Conservation (phyloP, 768 basidiomycete species). For the Piloderma croceum region DNA sequence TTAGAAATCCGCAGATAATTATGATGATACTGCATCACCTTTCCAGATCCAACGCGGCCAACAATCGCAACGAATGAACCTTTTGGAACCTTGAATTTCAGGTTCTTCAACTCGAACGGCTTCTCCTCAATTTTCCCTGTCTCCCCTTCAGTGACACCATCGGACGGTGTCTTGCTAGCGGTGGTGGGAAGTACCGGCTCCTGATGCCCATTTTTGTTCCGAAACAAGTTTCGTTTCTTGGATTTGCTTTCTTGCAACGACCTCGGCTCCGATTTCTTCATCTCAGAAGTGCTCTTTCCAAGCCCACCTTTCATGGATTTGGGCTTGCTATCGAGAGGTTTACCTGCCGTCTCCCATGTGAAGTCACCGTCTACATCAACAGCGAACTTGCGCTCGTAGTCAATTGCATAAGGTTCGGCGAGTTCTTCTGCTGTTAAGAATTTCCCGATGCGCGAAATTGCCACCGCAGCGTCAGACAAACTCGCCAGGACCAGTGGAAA, state of each 20-base stretch:
- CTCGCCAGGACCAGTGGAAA: slow-evolving; percentile 49
- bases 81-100: slow-evolving; percentile 41
- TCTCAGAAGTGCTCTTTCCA: slow-evolving; percentile 9
- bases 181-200: slow-evolving; percentile 13
- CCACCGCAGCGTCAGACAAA: slow-evolving; percentile 45
- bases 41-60: slow-evolving; percentile 72
- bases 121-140: slow-evolving; percentile 30
- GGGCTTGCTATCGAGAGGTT: slow-evolving; percentile 2
- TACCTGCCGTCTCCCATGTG: slow-evolving; percentile 40
- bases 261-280: slow-evolving; percentile 9
- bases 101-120: slow-evolving; percentile 45
- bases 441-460: slow-evolving; percentile 41
- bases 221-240: slow-evolving; percentile 15
- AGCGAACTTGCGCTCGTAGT: slow-evolving; percentile 31
- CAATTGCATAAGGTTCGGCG: slow-evolving; percentile 39
- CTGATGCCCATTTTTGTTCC: slow-evolving; percentile 19
- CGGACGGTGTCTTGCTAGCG: too few relatives aligned
- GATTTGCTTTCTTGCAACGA: slow-evolving; percentile 9
- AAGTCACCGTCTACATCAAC: slow-evolving; percentile 48
- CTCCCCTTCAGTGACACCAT: slow-evolving; percentile 14
- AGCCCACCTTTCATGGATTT: slow-evolving; percentile 13
- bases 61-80: slow-evolving; percentile 69
- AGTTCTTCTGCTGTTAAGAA: slow-evolving; percentile 55
- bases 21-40: too few relatives aligned
- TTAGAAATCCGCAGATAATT: slow-evolving; percentile 15